These are phyloP conservation scores for Hypholoma fasciculare DNA, from an alignment of 768 basidiomycete species.

Conservation along the genomic window DNA sequence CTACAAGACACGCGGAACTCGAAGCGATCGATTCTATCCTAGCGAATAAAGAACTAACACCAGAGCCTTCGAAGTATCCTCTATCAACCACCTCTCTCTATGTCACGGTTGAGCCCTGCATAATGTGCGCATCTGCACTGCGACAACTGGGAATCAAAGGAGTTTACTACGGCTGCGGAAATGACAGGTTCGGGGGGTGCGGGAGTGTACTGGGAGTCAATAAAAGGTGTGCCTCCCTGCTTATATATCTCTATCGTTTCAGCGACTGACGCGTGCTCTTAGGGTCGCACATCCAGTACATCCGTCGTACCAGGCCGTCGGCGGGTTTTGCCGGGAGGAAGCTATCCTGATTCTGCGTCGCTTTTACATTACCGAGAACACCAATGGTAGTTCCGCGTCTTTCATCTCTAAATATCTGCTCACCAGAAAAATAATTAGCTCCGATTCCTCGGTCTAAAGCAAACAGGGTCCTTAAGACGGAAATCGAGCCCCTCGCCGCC, in stretches of 20 bases:
- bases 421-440: conserved; percentile 46
- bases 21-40: conserved; percentile 94
- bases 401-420: conserved; percentile 7
- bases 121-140: conserved; percentile 97
- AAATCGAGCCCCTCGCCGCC: conserved; percentile 44
- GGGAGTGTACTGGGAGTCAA: conserved; percentile 94
- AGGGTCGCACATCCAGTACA: conserved; percentile 76
- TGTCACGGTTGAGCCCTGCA: conserved; percentile 98
- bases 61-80: conserved; percentile 52
- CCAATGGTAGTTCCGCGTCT: conserved; percentile 60
- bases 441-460: conserved; percentile 88
- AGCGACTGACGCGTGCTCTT: not conserved
- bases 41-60: conserved; percentile 57
- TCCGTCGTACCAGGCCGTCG: conserved; percentile 69
- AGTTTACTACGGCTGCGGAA: conserved; percentile 92
- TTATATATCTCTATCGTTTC: not conserved
- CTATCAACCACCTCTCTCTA: conserved; percentile 84
- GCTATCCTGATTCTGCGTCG: conserved; percentile 84
- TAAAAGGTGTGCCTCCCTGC: conserved; percentile 47
- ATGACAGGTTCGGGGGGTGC: conserved; percentile 96
- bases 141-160: conserved; percentile 89
- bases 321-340: conserved; percentile 78
- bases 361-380: conserved; percentile 93
- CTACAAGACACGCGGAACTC: conserved; percentile 95
- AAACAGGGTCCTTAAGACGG: conserved; percentile 83